Evolutionary conservation across 345 rosid genomes (phyloP), one percentile per base, ranked within the genome.

Genomic region (Bruguiera sexangula): DNA sequence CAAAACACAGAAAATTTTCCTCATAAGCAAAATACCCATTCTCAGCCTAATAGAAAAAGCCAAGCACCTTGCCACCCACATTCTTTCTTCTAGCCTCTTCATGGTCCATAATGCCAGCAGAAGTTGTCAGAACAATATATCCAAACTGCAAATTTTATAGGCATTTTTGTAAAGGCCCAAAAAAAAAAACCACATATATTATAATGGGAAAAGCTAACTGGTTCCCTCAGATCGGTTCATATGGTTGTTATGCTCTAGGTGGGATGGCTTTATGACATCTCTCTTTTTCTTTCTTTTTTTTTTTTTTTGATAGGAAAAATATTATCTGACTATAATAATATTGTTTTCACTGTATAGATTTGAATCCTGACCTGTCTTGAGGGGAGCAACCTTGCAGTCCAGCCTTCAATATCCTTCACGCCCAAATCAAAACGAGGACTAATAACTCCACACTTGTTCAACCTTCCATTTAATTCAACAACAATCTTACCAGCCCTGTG

Each of bases 21-120:
- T 51, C 53, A 10, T 18, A 36, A 11, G 11, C 46, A 6, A 36
- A 63, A 63, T 21, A 6, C 4, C 50, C 31, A 37, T 8, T 8
- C 20, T 43, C 34, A 30, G 68, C 39, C 52, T 66, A 76, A 69
- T 76, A 76, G 43, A 76, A 76, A 75, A 76, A 76, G 6, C 80
- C 80, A 57, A 76, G 80, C 32, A 76, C 80, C 34, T 76, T 76
- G 48, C 80, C 80, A 55, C 80, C 80, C 57, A 76, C 80, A 63
- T 76, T 76, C 75, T 76, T 76, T 52, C 80, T 76, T 67, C 80
- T 76, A n/a, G 80, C 80, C 36, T 76, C 76, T 64, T 76, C 80
- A 27, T 76, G 80, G 36, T 71, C 80, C 80, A 76, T 76, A 32
- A 71, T 76, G 24, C 80, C 80, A 63, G 80, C 80, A 27, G 80